Percentiles rank a stretch among this genome's conserved stretches.
phyloP scores from a whole-genome alignment of 2,329 filamentous ascomycete species.

The Phyllosticta citriasiana region DNA sequence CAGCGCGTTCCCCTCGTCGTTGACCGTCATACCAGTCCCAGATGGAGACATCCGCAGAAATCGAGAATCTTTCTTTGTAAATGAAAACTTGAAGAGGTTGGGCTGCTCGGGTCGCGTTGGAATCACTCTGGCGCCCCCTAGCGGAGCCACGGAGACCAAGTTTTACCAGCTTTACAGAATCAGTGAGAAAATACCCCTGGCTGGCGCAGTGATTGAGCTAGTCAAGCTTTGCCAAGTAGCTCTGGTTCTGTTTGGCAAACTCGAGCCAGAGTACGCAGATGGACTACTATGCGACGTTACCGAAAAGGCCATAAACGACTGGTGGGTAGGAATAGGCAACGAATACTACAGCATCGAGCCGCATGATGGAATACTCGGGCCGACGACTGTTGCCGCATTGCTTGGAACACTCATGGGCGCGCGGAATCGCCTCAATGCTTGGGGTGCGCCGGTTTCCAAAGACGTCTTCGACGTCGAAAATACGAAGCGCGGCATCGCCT shows the following conservation, averaged over 20 bases:
- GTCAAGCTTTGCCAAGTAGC: slow-evolving; percentile 88
- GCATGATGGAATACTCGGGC: slow-evolving; percentile 82
- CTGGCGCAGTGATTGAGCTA: slow-evolving; percentile 72
- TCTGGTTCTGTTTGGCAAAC: slow-evolving; percentile 74
- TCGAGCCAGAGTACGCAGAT: slow-evolving; percentile 83
- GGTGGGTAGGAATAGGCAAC: slow-evolving; percentile 90
- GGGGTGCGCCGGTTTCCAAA: slow-evolving; percentile 74
- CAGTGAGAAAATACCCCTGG: slow-evolving; percentile 69
- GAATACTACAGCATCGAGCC: slow-evolving; percentile 91
- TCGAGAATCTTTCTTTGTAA: slow-evolving; percentile 79
- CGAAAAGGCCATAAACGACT: slow-evolving; percentile 79
- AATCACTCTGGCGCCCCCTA: slow-evolving; percentile 68
- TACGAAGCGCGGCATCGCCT: slow-evolving; percentile 72
- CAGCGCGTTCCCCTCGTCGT: slow-evolving; percentile 78
- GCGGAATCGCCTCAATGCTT: slow-evolving; percentile 77
- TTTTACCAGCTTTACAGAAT: slow-evolving; percentile 86
- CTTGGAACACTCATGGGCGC: slow-evolving; percentile 84
- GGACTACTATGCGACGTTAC: slow-evolving; percentile 89
- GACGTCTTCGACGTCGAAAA: slow-evolving; percentile 80
- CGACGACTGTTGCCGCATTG: slow-evolving; percentile 80
- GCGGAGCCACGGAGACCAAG: slow-evolving; percentile 74
- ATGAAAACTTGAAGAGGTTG: slow-evolving; percentile 84
- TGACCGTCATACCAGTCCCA: slow-evolving; percentile 85
- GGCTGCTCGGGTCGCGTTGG: slow-evolving; percentile 86
- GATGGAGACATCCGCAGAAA: slow-evolving; percentile 76